These are phyloP conservation scores for Melanomma pulvis-pyrius DNA, from an alignment of 495 filamentous ascomycete species.

Conservation along the genomic window DNA sequence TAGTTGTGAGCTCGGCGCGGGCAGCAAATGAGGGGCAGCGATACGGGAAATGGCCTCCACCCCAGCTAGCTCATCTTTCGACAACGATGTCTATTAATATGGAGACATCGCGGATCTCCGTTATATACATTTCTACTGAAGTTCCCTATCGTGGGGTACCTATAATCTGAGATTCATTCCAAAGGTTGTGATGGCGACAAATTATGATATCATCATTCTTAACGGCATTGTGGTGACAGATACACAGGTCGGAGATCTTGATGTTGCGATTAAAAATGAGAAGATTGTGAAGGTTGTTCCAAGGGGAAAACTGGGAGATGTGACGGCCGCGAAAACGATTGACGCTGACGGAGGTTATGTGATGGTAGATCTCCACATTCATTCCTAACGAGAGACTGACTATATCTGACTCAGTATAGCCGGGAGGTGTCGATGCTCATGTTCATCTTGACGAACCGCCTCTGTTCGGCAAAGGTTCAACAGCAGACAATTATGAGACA, in stretches of 20 bases:
- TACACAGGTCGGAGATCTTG: conserved; percentile 49
- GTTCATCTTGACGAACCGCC: conserved; percentile 51
- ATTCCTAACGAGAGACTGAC: neutral
- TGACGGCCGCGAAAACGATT: conserved; percentile 45
- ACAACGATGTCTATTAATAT: neutral
- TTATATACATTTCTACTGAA: neutral
- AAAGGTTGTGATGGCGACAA: conserved; percentile 22
- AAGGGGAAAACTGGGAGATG: conserved; percentile 39
- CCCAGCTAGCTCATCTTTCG: neutral
- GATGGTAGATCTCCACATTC: conserved; percentile 40
- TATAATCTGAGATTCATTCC: neutral
- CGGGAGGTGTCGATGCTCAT: conserved; percentile 49
- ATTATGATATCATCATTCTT: conserved; percentile 51
- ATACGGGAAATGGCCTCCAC: neutral
- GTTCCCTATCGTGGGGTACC: neutral
- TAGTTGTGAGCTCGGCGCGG: conserved; percentile 7
- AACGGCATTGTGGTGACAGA: conserved; percentile 57
- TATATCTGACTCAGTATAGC: conserved; percentile 20
- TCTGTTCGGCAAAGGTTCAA: conserved; percentile 55
- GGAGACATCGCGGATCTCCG: neutral
- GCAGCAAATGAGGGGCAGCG: conserved; percentile 24
- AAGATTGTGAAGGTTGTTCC: conserved; percentile 55
- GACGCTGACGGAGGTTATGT: conserved; percentile 56
- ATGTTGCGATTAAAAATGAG: conserved; percentile 58
- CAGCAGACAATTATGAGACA: conserved; percentile 56